These are phyloP conservation scores for Perkinsela sp. DNA, from an alignment of 208 protist genomes.

Conservation along the genomic window DNA sequence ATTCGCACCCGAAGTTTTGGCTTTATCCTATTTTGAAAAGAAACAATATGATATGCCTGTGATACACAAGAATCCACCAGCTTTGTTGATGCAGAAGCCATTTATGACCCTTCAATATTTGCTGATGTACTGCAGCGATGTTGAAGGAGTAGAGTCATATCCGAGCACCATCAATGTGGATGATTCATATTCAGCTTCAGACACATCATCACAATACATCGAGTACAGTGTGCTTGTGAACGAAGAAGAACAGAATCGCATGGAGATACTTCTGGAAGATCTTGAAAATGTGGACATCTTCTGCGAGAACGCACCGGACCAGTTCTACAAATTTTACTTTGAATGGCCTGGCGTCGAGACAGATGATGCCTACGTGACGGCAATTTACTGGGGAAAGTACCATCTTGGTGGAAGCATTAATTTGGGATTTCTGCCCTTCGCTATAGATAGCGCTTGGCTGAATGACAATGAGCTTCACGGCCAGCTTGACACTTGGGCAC, in stretches of 20 bases:
- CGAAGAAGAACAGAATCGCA: background rate
- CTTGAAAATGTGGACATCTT: background rate
- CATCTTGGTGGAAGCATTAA: background rate
- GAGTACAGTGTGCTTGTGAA: background rate
- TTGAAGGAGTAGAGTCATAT: no score
- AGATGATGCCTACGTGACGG: background rate
- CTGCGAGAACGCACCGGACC: background rate
- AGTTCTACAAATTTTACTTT: background rate
- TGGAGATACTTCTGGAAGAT: background rate
- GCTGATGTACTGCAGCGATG: no score
- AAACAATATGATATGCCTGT: no score
- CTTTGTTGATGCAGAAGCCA: no score
- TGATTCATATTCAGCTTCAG: no score
- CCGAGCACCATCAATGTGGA: no score
- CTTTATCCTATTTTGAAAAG: no score
- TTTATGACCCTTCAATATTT: no score
- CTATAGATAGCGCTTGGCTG: background rate
- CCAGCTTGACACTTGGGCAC: background rate
- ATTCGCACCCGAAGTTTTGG: no score
- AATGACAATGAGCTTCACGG: background rate
- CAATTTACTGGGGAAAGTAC: background rate
- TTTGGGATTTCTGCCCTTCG: background rate
- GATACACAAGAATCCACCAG: no score
- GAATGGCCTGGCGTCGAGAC: slow-evolving; percentile 1
- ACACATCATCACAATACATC: background rate